These are phyloP conservation scores for Pestalotiopsis sp. DNA, from an alignment of 2,329 filamentous ascomycete genomes.

Conservation along the genomic window DNA sequence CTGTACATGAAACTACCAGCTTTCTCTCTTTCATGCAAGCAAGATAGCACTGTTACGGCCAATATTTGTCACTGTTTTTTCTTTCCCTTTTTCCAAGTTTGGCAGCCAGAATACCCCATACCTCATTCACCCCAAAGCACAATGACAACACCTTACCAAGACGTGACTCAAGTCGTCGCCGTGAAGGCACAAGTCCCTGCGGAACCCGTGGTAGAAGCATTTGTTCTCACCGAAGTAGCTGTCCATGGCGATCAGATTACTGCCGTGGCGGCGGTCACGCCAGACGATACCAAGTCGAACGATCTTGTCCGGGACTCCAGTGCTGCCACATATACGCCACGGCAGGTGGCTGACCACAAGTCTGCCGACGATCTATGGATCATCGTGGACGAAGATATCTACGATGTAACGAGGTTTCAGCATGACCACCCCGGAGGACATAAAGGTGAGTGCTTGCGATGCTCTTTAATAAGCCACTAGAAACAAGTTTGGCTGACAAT, in stretches of 20 bases:
- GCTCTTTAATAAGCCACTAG: neutral
- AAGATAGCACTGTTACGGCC: too few species aligned
- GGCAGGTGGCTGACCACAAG: constrained; percentile 22
- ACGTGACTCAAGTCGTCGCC: neutral
- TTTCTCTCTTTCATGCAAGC: too few species aligned
- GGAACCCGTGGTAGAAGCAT: neutral
- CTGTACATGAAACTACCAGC: too few species aligned
- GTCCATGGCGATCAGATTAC: neutral
- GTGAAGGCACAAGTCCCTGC: neutral
- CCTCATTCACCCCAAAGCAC: neutral
- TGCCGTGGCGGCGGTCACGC: neutral
- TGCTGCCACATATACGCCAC: neutral
- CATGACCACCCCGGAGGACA: constrained; percentile 27
- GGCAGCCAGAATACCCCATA: neutral
- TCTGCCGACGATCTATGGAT: constrained; percentile 24
- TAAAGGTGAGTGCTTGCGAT: constrained; percentile 18
- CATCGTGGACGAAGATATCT: constrained; percentile 26
- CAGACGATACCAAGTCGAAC: neutral
- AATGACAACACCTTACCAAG: neutral
- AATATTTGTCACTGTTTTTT: too few species aligned
- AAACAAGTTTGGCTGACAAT: neutral
- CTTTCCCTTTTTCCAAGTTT: too few species aligned
- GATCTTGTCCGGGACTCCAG: neutral
- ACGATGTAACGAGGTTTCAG: constrained; percentile 27
- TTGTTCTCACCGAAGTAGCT: neutral